These are phyloP conservation scores for Trametes punicea DNA, from an alignment of 768 basidiomycete species.

Conservation along the genomic window DNA sequence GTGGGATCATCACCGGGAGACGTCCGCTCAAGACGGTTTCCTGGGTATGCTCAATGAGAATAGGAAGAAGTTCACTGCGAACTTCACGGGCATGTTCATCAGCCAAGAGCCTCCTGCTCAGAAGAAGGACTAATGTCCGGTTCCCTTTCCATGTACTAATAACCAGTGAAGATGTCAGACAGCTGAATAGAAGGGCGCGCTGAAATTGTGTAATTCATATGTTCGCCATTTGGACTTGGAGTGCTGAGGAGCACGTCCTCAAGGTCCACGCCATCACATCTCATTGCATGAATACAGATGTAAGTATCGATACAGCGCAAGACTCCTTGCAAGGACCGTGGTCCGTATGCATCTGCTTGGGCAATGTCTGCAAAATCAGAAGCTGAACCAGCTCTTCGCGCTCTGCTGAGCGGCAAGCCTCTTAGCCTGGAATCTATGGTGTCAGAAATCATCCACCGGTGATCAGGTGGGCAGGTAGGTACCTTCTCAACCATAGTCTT, in stretches of 20 bases:
- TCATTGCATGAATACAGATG: no score
- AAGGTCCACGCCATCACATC: no score
- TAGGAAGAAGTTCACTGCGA: conserved; percentile 41
- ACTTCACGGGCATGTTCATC: conserved; percentile 34
- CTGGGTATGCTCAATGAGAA: conserved; percentile 43
- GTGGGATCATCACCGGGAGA: conserved; percentile 41
- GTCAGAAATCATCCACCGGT: not conserved
- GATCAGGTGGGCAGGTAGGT: not conserved
- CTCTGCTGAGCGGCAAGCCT: conserved; percentile 58
- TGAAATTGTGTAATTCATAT: no score
- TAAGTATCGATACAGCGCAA: no score
- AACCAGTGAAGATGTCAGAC: no score
- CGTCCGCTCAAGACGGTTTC: conserved; percentile 40
- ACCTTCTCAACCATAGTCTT: conserved; percentile 65
- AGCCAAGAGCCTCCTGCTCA: conserved; percentile 26
- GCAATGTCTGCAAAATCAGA: conserved; percentile 28
- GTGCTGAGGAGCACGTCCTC: no score
- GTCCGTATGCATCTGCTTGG: no score
- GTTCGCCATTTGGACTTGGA: no score
- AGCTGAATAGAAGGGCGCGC: no score
- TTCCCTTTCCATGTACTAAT: no score
- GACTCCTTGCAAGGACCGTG: no score
- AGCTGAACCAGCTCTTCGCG: conserved; percentile 64
- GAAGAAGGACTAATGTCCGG: conserved; percentile 1
- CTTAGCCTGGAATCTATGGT: conserved; percentile 46